phyloP scores from a whole-genome alignment of 2,329 filamentous ascomycete genomes.

The Epichloe baconii region DNA sequence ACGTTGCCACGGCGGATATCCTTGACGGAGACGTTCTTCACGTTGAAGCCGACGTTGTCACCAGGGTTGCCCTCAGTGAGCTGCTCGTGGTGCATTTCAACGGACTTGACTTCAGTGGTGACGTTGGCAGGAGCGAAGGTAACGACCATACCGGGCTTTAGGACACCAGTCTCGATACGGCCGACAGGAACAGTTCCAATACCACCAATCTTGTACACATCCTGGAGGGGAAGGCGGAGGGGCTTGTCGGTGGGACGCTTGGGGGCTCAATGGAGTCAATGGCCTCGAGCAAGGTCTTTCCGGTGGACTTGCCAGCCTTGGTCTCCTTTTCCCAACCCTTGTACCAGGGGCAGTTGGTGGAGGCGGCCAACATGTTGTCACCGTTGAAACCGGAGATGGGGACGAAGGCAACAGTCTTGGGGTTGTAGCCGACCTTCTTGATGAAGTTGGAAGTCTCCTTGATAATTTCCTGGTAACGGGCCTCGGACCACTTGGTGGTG shows the following conservation, averaged over 20 bases:
- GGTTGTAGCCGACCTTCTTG: conserved; percentile 99
- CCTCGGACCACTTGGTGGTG: conserved; percentile 96
- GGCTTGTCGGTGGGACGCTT: conserved; percentile 96
- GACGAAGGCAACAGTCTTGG: conserved; percentile 96
- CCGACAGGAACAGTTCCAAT: conserved; percentile 99
- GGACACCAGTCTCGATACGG: conserved; percentile 98
- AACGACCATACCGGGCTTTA: conserved; percentile 86
- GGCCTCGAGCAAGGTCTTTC: conserved; percentile 98
- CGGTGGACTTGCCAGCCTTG: conserved; percentile 73
- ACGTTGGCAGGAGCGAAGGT: conserved; percentile 98
- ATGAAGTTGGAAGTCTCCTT: conserved; percentile 99
- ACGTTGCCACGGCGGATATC: conserved; percentile 99
- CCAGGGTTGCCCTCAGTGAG: conserved; percentile 86
- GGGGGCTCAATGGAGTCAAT: conserved; percentile 92
- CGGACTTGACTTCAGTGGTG: conserved; percentile 99
- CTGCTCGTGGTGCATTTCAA: conserved; percentile 99
- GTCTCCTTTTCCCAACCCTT: conserved; percentile 99
- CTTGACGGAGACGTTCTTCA: conserved; percentile 99
- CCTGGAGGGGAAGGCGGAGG: conserved; percentile 99
- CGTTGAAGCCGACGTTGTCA: conserved; percentile 99
- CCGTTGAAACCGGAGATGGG: conserved; percentile 99
- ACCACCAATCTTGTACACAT: conserved; percentile 99
- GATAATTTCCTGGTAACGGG: conserved; percentile 96
- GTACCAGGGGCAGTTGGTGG: conserved; percentile 98
- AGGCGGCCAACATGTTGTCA: conserved; percentile 95